Percentiles rank a stretch among this genome's conserved stretches.
Evolutionary conservation across 176 grass and related monocot genomes (phyloP).

Genomic region (Puccinellia tenuiflora): DNA sequence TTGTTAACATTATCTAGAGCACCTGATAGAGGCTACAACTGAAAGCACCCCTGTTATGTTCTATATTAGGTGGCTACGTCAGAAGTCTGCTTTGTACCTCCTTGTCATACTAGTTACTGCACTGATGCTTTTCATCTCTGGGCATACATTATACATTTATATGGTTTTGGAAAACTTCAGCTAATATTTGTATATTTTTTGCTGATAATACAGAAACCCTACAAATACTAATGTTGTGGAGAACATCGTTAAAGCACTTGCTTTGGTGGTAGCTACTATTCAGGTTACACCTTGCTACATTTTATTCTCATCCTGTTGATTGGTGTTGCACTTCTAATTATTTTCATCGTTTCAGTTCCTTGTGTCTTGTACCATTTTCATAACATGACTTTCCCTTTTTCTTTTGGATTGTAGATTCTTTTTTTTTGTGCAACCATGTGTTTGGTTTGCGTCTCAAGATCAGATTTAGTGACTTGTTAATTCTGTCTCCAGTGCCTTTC

Average conservation of each 20-base stretch:
- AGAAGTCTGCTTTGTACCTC: constrained; percentile 6
- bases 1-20: background rate
- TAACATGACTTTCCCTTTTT: background rate
- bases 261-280: constrained; percentile 81
- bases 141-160: constrained; percentile 17
- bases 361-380: constrained; percentile 1
- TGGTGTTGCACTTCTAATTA: background rate
- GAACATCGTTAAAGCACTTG: constrained; percentile 91
- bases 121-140: background rate
- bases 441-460: background rate
- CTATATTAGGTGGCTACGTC: background rate
- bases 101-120: background rate
- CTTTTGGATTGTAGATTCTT: background rate
- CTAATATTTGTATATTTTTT: constrained; percentile 19
- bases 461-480: background rate
- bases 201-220: constrained; percentile 60
- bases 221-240: constrained; percentile 98
- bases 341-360: background rate
- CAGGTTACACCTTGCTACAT: constrained; percentile 49
- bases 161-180: background rate
- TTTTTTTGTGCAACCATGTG: background rate
- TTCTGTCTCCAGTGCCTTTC: background rate
- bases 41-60: constrained; percentile 3
- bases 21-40: background rate
- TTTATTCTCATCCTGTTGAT: constrained; percentile 7